A percentile compares a stretch with the other conserved stretches of the same genome.
These are phyloP conservation scores for Zanthoxylum bungeanum DNA, from an alignment of 345 rosid species.

Conservation along the genomic window DNA sequence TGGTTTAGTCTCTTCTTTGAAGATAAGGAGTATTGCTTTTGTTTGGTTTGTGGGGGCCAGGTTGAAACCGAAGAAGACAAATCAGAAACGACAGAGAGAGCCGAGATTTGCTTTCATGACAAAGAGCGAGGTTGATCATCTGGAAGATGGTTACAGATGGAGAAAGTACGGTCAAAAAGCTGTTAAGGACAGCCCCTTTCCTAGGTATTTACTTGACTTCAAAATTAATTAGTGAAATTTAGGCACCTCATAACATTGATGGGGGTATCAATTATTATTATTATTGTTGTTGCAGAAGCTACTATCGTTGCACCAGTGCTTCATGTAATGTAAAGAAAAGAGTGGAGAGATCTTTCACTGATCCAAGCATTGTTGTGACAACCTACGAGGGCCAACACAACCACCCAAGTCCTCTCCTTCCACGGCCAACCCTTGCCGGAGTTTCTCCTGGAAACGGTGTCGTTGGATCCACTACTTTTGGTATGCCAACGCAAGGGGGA, in stretches of 20 bases:
- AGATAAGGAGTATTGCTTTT: slow-evolving; percentile 14
- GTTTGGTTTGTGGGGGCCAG: slow-evolving; percentile 28
- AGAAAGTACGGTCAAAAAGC: slow-evolving; percentile 99
- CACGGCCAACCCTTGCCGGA: too few relatives aligned
- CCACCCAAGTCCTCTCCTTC: slow-evolving; percentile 69
- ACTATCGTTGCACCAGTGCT: slow-evolving; percentile 94
- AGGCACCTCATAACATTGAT: too few relatives aligned
- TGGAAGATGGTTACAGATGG: slow-evolving; percentile 99
- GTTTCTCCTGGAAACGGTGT: slow-evolving; percentile 18
- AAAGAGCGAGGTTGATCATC: slow-evolving; percentile 96
- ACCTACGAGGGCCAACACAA: slow-evolving; percentile 95
- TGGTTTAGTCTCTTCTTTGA: too few relatives aligned
- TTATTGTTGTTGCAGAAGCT: too few relatives aligned
- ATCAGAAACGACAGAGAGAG: slow-evolving; percentile 79
- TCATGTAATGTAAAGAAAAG: slow-evolving; percentile 96
- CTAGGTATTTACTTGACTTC: too few relatives aligned
- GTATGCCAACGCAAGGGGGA: slow-evolving; percentile 33
- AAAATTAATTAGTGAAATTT: too few relatives aligned
- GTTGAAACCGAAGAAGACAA: slow-evolving; percentile 71
- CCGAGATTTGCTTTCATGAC: slow-evolving; percentile 97
- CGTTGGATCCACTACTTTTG: slow-evolving; percentile 24
- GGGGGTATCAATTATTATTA: too few relatives aligned
- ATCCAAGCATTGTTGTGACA: slow-evolving; percentile 81
- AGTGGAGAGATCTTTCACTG: slow-evolving; percentile 75
- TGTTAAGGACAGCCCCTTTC: slow-evolving; percentile 91